These are phyloP conservation scores for Diplodia sapinea DNA, from an alignment of 2,329 filamentous ascomycete genomes.

Conservation along the genomic window DNA sequence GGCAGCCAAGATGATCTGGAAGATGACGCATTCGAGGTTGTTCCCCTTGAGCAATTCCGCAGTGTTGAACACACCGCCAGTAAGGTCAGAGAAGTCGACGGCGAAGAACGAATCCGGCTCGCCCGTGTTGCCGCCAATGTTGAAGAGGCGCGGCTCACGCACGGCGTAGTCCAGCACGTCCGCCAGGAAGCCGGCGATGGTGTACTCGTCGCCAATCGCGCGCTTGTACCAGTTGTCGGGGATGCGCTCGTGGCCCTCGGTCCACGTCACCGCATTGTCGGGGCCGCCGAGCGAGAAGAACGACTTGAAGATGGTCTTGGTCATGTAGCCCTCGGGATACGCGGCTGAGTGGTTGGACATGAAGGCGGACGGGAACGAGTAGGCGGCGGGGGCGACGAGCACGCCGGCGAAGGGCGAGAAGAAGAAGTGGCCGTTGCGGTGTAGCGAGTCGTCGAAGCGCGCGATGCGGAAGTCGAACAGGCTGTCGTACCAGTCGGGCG, in stretches of 20 bases:
- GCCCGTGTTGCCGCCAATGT: slow-evolving; percentile 61
- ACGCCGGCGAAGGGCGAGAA: slow-evolving; percentile 59
- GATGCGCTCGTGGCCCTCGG: too few species aligned
- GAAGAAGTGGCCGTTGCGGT: slow-evolving; percentile 59
- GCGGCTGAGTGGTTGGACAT: slow-evolving; percentile 46
- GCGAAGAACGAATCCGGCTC: slow-evolving; percentile 58
- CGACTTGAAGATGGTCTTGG: slow-evolving; percentile 47
- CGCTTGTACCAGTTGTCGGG: slow-evolving; percentile 34
- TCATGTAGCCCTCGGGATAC: slow-evolving; percentile 43
- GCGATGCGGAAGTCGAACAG: slow-evolving; percentile 55
- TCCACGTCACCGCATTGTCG: too few species aligned
- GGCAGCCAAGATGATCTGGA: slow-evolving; percentile 35
- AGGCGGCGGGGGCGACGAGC: slow-evolving; percentile 46
- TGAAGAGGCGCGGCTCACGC: slow-evolving; percentile 23
- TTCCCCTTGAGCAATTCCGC: slow-evolving; percentile 46
- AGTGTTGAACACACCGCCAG: slow-evolving; percentile 49
- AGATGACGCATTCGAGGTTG: slow-evolving; percentile 47
- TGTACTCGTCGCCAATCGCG: slow-evolving; percentile 49
- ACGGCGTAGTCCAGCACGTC: slow-evolving; percentile 31
- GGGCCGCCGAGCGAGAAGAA: slow-evolving; percentile 46
- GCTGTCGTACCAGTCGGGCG: slow-evolving; percentile 20
- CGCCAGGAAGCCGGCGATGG: slow-evolving; percentile 31
- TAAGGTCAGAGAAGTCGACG: slow-evolving; percentile 52
- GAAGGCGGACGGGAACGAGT: slow-evolving; percentile 38
- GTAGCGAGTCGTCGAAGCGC: slow-evolving; percentile 54